Percentiles rank a stretch among this genome's conserved stretches.
These are phyloP conservation scores for Avena atlantica DNA, from an alignment of 176 grass and related monocot species.

Conservation along the genomic window DNA sequence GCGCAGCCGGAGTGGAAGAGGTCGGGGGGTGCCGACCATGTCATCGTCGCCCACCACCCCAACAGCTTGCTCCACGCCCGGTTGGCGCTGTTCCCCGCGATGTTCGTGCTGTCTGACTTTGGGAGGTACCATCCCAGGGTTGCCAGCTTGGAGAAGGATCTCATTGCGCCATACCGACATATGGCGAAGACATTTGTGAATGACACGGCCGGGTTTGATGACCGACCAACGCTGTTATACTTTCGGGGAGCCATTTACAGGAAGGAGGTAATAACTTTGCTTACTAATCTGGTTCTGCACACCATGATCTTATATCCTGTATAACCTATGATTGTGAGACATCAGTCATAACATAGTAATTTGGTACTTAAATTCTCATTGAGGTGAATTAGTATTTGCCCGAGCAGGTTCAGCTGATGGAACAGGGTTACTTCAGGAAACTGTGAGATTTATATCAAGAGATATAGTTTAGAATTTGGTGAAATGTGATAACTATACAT, in stretches of 20 bases:
- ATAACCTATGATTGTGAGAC: neutral
- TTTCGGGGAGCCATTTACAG: constrained; percentile 94
- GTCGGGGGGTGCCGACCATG: constrained; percentile 70
- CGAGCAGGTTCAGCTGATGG: constrained; percentile 17
- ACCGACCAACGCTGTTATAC: constrained; percentile 68
- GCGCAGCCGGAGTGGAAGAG: constrained; percentile 72
- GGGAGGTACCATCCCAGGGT: constrained; percentile 81
- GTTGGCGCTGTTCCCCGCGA: constrained; percentile 53
- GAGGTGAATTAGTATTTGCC: too few relatives aligned
- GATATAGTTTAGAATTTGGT: neutral
- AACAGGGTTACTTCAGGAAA: neutral
- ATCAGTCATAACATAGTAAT: neutral
- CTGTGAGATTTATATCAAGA: neutral
- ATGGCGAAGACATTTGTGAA: constrained; percentile 72
- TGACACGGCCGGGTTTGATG: constrained; percentile 75
- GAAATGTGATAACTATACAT: neutral
- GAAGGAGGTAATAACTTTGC: constrained; percentile 81
- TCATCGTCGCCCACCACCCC: constrained; percentile 92
- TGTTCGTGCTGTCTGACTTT: constrained; percentile 91
- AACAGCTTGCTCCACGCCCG: constrained; percentile 85
- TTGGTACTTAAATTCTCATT: too few relatives aligned
- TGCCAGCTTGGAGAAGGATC: constrained; percentile 88
- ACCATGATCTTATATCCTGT: neutral
- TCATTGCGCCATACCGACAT: constrained; percentile 85
- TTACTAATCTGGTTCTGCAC: neutral